Percentiles rank a stretch among this genome's conserved stretches.
These are phyloP conservation scores for Peronosclerospora sorghi DNA, from an alignment of 352 stramenopile species.

Conservation along the genomic window DNA sequence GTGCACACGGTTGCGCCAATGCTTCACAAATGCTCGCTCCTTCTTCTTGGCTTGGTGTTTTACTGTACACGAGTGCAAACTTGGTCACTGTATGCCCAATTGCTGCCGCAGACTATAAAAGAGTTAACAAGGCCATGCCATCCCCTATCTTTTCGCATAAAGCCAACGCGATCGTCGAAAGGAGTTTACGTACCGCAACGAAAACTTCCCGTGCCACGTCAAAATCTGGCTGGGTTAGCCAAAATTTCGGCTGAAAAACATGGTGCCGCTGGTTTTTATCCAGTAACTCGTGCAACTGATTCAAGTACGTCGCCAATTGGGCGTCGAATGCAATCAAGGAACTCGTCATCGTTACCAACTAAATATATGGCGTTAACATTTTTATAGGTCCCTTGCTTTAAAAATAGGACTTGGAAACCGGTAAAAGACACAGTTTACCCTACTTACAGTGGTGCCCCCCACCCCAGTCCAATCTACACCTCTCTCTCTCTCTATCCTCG, in stretches of 20 bases:
- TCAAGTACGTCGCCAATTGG: conserved; percentile 34
- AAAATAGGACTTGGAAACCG: neutral
- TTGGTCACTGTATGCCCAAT: conserved; percentile 81
- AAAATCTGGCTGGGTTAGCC: conserved; percentile 67
- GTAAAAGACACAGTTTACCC: neutral
- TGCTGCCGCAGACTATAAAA: conserved; percentile 36
- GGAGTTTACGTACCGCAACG: conserved; percentile 33
- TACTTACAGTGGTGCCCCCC: too few species aligned
- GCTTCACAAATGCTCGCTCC: conserved; percentile 67
- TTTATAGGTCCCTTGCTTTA: neutral
- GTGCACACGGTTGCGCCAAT: conserved; percentile 65
- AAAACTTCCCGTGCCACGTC: conserved; percentile 72
- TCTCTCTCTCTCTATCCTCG: too few species aligned
- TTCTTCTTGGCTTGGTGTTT: conserved; percentile 55
- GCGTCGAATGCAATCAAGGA: conserved; percentile 51
- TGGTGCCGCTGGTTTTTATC: conserved; percentile 36
- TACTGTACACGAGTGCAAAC: conserved; percentile 80
- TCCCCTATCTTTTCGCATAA: too few species aligned
- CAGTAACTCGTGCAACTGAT: conserved; percentile 55
- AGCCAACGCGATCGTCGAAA: too few species aligned
- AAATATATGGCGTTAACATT: conserved; percentile 4
- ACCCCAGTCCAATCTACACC: too few species aligned
- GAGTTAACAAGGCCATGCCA: neutral
- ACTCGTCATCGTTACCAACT: conserved; percentile 25
- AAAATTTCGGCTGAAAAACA: conserved; percentile 65